These are phyloP conservation scores for Phytopythium litorale DNA, from an alignment of 352 stramenopile genomes.

Conservation along the genomic window DNA sequence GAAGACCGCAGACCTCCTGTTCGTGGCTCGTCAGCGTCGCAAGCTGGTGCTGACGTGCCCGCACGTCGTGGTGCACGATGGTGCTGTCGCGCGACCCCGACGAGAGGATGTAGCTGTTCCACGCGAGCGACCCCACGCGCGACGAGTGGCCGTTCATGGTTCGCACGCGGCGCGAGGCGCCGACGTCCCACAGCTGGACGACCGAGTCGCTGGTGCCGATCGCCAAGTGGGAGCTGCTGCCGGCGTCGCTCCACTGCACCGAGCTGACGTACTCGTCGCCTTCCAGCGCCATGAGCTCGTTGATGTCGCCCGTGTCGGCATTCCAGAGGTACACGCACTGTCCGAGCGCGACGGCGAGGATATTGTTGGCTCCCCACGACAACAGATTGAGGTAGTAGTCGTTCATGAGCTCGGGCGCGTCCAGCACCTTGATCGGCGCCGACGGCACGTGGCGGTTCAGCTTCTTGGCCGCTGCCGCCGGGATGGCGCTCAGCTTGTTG, in stretches of 20 bases:
- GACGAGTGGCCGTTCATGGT: slow-evolving; percentile 91
- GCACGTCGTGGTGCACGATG: slow-evolving; percentile 89
- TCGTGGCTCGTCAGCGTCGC: slow-evolving; percentile 91
- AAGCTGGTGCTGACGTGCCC: slow-evolving; percentile 77
- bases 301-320: slow-evolving; percentile 93
- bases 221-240: slow-evolving; percentile 81
- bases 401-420: slow-evolving; percentile 98
- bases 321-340: slow-evolving; percentile 99
- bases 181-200: slow-evolving; percentile 98
- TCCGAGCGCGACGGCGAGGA: slow-evolving; percentile 96
- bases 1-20: slow-evolving; percentile 97
- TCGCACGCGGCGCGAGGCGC: slow-evolving; percentile 89
- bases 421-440: slow-evolving; percentile 93
- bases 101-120: slow-evolving; percentile 94
- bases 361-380: slow-evolving; percentile 96
- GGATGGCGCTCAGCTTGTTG: slow-evolving; percentile 85
- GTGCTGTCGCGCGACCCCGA: slow-evolving; percentile 93
- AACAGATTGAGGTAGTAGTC: slow-evolving; percentile 99
- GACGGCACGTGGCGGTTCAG: slow-evolving; percentile 95
- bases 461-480: slow-evolving; percentile 74
- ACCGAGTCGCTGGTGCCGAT: slow-evolving; percentile 93
- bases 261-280: slow-evolving; percentile 95
- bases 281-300: slow-evolving; percentile 91
- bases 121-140: slow-evolving; percentile 93
- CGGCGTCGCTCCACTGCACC: slow-evolving; percentile 94